Evolutionary conservation across 2,329 filamentous ascomycete genomes (phyloP), one percentile per base, ranked within the genome.

Genomic region (Fusarium albosuccineum): DNA sequence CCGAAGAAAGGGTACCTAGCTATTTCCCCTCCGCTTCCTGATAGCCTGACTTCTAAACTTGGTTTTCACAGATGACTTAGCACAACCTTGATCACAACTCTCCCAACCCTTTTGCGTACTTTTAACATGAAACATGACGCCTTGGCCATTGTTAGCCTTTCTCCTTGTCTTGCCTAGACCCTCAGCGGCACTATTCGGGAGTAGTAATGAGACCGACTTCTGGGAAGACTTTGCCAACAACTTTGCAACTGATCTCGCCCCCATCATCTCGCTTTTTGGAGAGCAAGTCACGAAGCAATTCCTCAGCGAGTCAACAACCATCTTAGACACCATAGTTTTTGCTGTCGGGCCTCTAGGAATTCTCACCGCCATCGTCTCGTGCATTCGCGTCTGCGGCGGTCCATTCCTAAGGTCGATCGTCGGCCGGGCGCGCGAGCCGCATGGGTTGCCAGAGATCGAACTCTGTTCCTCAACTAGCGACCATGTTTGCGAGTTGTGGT

Each of bases 161-260:
- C 9, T 9, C n/a, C n/a, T n/a, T 45, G 3, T 27, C 42, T 45
- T 45, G 7, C 9, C 30, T 9, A n/a, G 42, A 16, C 8, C 26
- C 17, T 22, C 17, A 22, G 17, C n/a, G 9, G 42, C 27, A 10
- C 27, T 45, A 9, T 45, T 45, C 16, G 27, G 27, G 11, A n/a
- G 14, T n/a, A 45, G 42, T 2, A 36, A 36, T 7, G 46, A 49
- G 16, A 45, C 42, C 13, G 46, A 26, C 34, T 33, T 34, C 46
- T 49, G 46, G 46, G 7, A 14, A 17, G 46, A 49, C 11, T 49
- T 49, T 36, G 33, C 26, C 30, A 49, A 49, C 11, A 49, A 49
- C 33, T 49, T 49, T n/a, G 46, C 46, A 16, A 49, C 46, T 8
- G 46, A 49, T 13, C 46, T 49, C 9, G 46, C 46, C 11, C 46